Evolutionary conservation across 2,329 filamentous ascomycete species (phyloP).

Genomic region (Nigrospora oryzae): DNA sequence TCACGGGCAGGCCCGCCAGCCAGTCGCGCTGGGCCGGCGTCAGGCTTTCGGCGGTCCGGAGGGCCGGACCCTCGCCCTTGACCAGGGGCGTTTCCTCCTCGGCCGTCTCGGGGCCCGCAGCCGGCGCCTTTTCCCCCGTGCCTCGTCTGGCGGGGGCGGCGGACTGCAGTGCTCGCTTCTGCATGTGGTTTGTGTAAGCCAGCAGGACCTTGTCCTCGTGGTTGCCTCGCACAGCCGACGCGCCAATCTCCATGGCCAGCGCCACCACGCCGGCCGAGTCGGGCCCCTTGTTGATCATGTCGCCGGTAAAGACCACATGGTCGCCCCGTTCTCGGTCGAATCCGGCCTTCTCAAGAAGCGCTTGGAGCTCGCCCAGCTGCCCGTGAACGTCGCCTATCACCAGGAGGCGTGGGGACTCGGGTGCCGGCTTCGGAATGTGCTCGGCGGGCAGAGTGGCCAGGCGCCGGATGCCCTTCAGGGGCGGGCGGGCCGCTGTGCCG

Average conservation of each 20-base stretch:
- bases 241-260: constrained; percentile 62
- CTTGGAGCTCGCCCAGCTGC: constrained; percentile 58
- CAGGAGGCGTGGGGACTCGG: constrained; percentile 53
- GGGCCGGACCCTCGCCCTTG: constrained; percentile 29
- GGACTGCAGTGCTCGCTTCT: constrained; percentile 6
- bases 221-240: constrained; percentile 82
- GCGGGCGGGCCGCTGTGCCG: constrained; percentile 12
- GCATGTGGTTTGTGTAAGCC: constrained; percentile 36
- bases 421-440: constrained; percentile 11
- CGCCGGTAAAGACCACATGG: constrained; percentile 68
- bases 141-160: constrained; percentile 5
- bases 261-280: constrained; percentile 72
- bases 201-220: constrained; percentile 84
- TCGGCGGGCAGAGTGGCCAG: constrained; percentile 21
- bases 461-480: constrained; percentile 15
- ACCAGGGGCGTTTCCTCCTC: constrained; percentile 13
- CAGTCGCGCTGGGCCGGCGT: constrained; percentile 54
- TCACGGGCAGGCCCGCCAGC: constrained; percentile 67
- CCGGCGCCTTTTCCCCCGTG: constrained; percentile 4
- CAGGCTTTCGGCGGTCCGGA: constrained; percentile 48
- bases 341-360: constrained; percentile 56
- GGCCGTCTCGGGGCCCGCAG: constrained; percentile 15
- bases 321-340: constrained; percentile 55
- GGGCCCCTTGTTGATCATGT: constrained; percentile 80
- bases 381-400: constrained; percentile 92